These are phyloP conservation scores for Hamamelis virginiana DNA, from an alignment of 164 flowering plant genomes.

Conservation along the genomic window DNA sequence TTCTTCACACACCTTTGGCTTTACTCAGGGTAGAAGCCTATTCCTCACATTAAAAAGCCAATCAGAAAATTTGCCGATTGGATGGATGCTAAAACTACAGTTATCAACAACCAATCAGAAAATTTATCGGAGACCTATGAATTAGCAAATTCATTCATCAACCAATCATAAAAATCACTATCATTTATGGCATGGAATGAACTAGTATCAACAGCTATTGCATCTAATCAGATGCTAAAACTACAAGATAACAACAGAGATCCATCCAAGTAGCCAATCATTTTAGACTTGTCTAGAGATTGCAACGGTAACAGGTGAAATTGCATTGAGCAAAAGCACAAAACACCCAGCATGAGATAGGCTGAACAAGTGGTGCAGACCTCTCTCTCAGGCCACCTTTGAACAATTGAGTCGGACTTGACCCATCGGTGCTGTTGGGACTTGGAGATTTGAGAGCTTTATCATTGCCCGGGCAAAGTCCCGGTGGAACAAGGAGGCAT, in stretches of 20 bases:
- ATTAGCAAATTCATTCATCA: too few species aligned
- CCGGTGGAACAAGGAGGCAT: slow-evolving; percentile 27
- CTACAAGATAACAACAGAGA: too few species aligned
- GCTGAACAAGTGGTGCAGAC: not conserved
- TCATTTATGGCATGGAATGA: not conserved
- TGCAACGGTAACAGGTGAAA: too few species aligned
- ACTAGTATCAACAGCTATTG: not conserved
- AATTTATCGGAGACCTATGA: too few species aligned
- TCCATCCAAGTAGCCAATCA: too few species aligned
- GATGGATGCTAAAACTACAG: too few species aligned
- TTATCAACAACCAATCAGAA: too few species aligned
- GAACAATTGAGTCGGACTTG: slow-evolving; percentile 36
- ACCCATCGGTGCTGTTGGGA: slow-evolving; percentile 35
- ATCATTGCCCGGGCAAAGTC: slow-evolving; percentile 42
- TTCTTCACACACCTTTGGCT: too few species aligned
- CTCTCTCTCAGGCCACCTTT: slow-evolving; percentile 16
- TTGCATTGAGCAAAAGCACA: not conserved
- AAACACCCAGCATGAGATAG: not conserved
- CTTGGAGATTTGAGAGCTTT: slow-evolving; percentile 41
- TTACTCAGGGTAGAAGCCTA: not conserved
- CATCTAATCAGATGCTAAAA: too few species aligned
- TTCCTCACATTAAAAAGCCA: not conserved
- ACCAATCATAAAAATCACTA: not conserved
- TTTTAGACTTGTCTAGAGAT: too few species aligned
- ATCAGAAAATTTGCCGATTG: too few species aligned